Evolutionary conservation across 73 alveolate species (phyloP).

Genomic region (Paramecium bursaria): DNA sequence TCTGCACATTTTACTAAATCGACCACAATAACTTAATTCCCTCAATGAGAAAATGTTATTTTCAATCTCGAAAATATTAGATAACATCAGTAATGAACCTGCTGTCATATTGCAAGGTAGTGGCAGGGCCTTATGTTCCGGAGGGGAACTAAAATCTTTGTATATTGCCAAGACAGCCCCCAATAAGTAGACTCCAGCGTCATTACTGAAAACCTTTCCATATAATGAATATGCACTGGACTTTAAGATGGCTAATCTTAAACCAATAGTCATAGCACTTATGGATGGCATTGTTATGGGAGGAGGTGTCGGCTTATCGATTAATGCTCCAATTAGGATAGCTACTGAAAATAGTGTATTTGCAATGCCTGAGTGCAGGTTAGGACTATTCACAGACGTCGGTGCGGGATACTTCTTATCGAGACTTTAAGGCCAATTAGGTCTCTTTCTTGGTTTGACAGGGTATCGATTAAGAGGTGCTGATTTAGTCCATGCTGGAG

Average conservation of each 20-base stretch:
- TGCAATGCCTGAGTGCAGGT: constrained; percentile 92
- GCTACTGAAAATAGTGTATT: constrained; percentile 91
- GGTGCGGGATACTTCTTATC: constrained; percentile 90
- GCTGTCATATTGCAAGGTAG: no score
- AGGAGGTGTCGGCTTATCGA: constrained; percentile 94
- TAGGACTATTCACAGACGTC: constrained; percentile 92
- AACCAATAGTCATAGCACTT: constrained; percentile 82
- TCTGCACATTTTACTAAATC: no score
- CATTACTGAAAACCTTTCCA: constrained; percentile 71
- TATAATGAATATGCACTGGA: constrained; percentile 79
- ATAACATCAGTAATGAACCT: no score
- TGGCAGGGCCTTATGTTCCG: constrained; percentile 97
- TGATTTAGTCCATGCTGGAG: constrained; percentile 84
- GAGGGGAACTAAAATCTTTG: constrained; percentile 89
- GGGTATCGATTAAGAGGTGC: constrained; percentile 83
- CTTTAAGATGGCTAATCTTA: constrained; percentile 79
- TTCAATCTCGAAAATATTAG: no score
- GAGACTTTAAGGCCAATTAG: constrained; percentile 76
- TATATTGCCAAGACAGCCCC: constrained; percentile 74
- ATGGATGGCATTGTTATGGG: constrained; percentile 97
- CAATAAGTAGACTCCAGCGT: constrained; percentile 60
- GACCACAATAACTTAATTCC: no score
- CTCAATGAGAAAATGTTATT: no score
- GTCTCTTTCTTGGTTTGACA: constrained; percentile 86
- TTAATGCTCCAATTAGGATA: constrained; percentile 87